These are phyloP conservation scores for Colletotrichum theobromicola DNA, from an alignment of 2,329 filamentous ascomycete genomes.

Conservation along the genomic window DNA sequence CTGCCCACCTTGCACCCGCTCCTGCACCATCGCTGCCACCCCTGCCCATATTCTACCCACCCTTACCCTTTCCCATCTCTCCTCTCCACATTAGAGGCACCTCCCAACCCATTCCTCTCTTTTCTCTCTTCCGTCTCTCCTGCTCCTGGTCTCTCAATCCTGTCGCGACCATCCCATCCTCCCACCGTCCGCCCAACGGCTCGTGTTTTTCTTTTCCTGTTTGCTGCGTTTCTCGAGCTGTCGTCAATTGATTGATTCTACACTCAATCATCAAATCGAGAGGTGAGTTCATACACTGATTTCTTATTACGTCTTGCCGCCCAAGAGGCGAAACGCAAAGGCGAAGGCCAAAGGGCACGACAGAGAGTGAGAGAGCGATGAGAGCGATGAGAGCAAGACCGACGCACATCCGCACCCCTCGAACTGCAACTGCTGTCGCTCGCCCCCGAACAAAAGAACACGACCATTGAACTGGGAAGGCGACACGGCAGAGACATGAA, in stretches of 20 bases:
- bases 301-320: neutral
- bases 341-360: neutral
- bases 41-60: constrained; percentile 17
- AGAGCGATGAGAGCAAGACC: neutral
- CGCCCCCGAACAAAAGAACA: neutral
- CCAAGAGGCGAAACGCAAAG: neutral
- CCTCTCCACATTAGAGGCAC: constrained; percentile 25
- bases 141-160: constrained; percentile 21
- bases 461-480: constrained; percentile 3
- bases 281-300: neutral
- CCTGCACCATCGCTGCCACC: constrained; percentile 15
- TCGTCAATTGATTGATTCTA: neutral
- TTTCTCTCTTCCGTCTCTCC: constrained; percentile 21
- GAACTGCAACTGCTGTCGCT: neutral
- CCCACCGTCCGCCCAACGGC: constrained; percentile 18
- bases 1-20: neutral
- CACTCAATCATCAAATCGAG: neutral
- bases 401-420: neutral
- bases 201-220: constrained; percentile 23
- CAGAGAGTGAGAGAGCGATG: neutral
- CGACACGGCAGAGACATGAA: constrained; percentile 12
- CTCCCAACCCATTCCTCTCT: constrained; percentile 25
- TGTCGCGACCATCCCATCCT: constrained; percentile 25
- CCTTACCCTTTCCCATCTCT: constrained; percentile 21
- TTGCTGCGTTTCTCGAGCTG: constrained; percentile 18